Percentiles rank a stretch among this genome's conserved stretches.
These are phyloP conservation scores for Fragaria vesca DNA, from an alignment of 306 rosid species.

Conservation along the genomic window DNA sequence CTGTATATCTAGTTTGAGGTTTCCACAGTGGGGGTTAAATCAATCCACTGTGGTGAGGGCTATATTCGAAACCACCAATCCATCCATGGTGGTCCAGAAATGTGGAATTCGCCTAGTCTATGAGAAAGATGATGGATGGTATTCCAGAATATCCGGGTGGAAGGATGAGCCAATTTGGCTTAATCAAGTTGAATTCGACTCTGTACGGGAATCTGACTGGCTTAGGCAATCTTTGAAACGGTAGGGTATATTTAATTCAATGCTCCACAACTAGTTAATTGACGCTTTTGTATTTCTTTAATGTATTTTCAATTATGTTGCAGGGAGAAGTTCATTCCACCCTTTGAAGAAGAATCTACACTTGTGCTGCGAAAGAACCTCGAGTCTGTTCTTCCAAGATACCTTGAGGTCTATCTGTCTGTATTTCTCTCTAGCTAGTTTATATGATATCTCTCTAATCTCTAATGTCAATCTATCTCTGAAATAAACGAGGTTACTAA, in stretches of 20 bases:
- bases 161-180: no score
- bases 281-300: no score
- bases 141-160: not conserved
- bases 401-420: not conserved
- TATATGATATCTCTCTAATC: not conserved
- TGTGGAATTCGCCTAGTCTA: not conserved
- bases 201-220: not conserved
- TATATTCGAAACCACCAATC: not conserved
- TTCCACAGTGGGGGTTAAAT: not conserved
- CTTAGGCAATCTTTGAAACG: not conserved
- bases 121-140: not conserved
- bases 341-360: not conserved
- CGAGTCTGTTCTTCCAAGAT: slow-evolving; percentile 7
- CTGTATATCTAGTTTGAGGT: not conserved
- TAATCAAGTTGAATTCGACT: not conserved
- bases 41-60: not conserved
- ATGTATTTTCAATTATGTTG: no score
- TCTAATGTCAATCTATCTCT: not conserved
- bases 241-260: not conserved
- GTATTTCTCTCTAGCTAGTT: not conserved
- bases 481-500: no score
- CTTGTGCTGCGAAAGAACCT: not conserved
- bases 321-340: not conserved
- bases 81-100: not conserved
- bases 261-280: no score